These are phyloP conservation scores for Linderniella brevidens DNA, from an alignment of 257 asterid genomes.

Conservation along the genomic window DNA sequence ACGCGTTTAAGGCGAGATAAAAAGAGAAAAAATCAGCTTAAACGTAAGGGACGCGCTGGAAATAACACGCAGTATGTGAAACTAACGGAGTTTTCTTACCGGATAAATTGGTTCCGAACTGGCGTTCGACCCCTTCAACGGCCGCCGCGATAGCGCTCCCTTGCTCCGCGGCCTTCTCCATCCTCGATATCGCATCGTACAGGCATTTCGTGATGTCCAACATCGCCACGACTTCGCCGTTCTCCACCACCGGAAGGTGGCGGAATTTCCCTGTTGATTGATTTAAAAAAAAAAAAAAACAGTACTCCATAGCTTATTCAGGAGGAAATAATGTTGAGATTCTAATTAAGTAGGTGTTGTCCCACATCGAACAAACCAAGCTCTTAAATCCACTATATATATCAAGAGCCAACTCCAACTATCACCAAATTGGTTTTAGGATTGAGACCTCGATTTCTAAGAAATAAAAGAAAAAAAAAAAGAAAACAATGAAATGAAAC, in stretches of 20 bases:
- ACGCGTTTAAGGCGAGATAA: too few relatives aligned
- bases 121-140: slow-evolving; percentile 96
- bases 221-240: slow-evolving; percentile 90
- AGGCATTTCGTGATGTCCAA: slow-evolving; percentile 90
- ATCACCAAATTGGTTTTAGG: too few relatives aligned
- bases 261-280: slow-evolving; percentile 56
- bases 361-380: too few relatives aligned
- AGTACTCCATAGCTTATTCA: too few relatives aligned
- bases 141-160: slow-evolving; percentile 97
- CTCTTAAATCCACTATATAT: too few relatives aligned
- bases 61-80: too few relatives aligned
- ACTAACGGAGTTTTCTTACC: slow-evolving; percentile 31
- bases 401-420: too few relatives aligned
- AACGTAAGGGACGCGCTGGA: too few relatives aligned
- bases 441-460: too few relatives aligned
- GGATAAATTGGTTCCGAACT: slow-evolving; percentile 65
- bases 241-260: slow-evolving; percentile 97
- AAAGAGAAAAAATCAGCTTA: too few relatives aligned
- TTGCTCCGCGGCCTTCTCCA: slow-evolving; percentile 98
- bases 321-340: too few relatives aligned
- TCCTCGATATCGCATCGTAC: slow-evolving; percentile 89
- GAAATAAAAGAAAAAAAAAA: background rate
- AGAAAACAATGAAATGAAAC: slow-evolving; percentile 18
- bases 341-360: too few relatives aligned
- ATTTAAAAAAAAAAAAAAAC: background rate